Evolutionary conservation across 2,329 filamentous ascomycete genomes (phyloP), one percentile per base, ranked within the genome.

Genomic region (Elsinoe fawcettii): DNA sequence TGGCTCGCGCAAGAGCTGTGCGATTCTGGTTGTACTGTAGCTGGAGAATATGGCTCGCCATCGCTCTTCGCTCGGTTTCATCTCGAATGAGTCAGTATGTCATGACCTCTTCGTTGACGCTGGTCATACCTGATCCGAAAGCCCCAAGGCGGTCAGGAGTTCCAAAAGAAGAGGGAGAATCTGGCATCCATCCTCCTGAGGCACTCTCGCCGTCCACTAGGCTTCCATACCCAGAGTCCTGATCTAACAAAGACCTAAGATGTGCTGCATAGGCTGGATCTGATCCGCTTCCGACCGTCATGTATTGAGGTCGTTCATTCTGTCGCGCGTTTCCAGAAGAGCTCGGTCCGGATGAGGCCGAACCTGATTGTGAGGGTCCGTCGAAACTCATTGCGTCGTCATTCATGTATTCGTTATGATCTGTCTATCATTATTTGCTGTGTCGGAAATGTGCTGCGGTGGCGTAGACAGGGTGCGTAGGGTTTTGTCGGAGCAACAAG

Each of bases 21-120:
- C 91, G 85, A 70, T 97, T 96, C 66, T 90, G 84, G 71, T 97
- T 97, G 74, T 96, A 96, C 78, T 88, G 89, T 63, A 97, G 80
- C 74, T 97, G 93, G 67, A 95, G 87, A 51, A 96, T 84, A 71
- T 95, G 89, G 67, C 86, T 88, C 36, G 89, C 86, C 63, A 92
- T 83, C 44, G 80, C 76, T 63, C 82, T 80, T 65, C 81, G 80
- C 67, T 89, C 86, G 62, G 83, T 76, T 54, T 87, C 84, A 44
- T 76, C 75, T 70, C 67, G 61, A 23, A 5, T 9, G 36, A 5
- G 56, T 68, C 58, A 68, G 65, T 22, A 23, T 23, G 18, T n/a
- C 51, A 9, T 25, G 44, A 62, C 68, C 53, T 60, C 67, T 75
- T 71, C 53, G 74, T 71, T 36, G 71, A 69, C 65, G 73, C 77